Evolutionary conservation across 306 rosid species (phyloP).

Genomic region (Gillenia trifoliata): DNA sequence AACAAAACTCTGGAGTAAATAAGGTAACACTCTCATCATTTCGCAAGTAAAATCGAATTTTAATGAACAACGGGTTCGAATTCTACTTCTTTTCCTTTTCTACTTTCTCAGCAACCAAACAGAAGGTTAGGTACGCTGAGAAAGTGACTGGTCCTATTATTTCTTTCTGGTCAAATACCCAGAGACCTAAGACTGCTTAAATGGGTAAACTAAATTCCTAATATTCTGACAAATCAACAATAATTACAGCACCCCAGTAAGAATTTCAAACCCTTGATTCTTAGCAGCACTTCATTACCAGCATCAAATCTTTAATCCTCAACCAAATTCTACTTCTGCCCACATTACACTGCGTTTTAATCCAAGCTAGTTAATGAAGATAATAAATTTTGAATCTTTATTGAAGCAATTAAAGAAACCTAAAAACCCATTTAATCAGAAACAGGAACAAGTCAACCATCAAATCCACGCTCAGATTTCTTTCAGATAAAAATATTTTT

Average conservation of each 20-base stretch:
- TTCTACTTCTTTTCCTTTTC: neutral
- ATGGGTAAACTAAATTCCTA: neutral
- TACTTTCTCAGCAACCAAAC: conserved; percentile 16
- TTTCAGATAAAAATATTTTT: neutral
- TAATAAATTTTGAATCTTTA: neutral
- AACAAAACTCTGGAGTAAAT: conserved; percentile 4
- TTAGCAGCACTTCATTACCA: neutral
- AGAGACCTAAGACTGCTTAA: neutral
- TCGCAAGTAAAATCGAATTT: conserved; percentile 2
- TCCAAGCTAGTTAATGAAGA: neutral
- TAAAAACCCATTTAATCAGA: neutral
- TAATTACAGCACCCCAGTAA: neutral
- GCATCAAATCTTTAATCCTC: neutral
- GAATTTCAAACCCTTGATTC: neutral
- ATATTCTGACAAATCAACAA: neutral
- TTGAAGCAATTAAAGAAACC: neutral
- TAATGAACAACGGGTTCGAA: neutral
- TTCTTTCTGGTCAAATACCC: neutral
- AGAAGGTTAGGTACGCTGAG: neutral
- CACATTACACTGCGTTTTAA: neutral
- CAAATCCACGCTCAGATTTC: neutral
- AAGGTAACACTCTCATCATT: neutral
- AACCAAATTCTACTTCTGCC: neutral
- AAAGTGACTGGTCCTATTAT: neutral
- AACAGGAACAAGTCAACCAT: neutral